These are phyloP conservation scores for Saxophila tyrrhenica DNA, from an alignment of 495 filamentous ascomycete genomes.

Conservation along the genomic window DNA sequence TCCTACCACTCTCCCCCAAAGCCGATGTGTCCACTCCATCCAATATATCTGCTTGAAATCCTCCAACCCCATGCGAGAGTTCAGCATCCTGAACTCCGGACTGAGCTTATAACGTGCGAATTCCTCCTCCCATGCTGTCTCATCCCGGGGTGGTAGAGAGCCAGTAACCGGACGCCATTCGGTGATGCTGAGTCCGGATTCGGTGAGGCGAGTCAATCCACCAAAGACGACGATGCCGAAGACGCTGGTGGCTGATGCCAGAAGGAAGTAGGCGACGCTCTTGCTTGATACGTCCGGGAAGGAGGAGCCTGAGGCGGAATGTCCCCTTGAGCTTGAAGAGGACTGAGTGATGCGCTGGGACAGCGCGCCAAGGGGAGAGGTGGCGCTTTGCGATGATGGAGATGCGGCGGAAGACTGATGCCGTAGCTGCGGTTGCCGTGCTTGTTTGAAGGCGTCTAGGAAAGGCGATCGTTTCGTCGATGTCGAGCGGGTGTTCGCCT, in stretches of 20 bases:
- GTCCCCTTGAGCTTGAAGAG: background rate
- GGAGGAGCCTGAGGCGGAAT: constrained; percentile 23
- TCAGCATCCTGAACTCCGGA: constrained; percentile 82
- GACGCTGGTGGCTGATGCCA: constrained; percentile 81
- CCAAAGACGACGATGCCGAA: constrained; percentile 97
- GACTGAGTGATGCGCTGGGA: constrained; percentile 14
- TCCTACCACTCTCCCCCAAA: constrained; percentile 91
- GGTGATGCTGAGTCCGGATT: constrained; percentile 97
- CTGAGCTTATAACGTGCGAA: constrained; percentile 84
- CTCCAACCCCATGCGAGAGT: constrained; percentile 76
- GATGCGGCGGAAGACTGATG: constrained; percentile 1
- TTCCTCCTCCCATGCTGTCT: constrained; percentile 73
- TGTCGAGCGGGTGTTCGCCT: background rate
- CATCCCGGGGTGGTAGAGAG: constrained; percentile 69
- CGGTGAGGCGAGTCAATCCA: constrained; percentile 82
- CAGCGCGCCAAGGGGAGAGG: constrained; percentile 19
- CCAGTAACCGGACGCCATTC: constrained; percentile 98
- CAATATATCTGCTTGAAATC: constrained; percentile 99
- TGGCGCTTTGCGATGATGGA: background rate
- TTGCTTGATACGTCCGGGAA: constrained; percentile 67
- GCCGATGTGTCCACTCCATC: constrained; percentile 96
- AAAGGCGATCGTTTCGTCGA: constrained; percentile 19
- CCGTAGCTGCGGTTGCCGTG: background rate
- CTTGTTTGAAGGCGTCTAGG: constrained; percentile 21
- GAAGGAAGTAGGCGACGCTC: constrained; percentile 77